Evolutionary conservation across 2,329 filamentous ascomycete genomes (phyloP).

Genomic region (Diaporthe citri): DNA sequence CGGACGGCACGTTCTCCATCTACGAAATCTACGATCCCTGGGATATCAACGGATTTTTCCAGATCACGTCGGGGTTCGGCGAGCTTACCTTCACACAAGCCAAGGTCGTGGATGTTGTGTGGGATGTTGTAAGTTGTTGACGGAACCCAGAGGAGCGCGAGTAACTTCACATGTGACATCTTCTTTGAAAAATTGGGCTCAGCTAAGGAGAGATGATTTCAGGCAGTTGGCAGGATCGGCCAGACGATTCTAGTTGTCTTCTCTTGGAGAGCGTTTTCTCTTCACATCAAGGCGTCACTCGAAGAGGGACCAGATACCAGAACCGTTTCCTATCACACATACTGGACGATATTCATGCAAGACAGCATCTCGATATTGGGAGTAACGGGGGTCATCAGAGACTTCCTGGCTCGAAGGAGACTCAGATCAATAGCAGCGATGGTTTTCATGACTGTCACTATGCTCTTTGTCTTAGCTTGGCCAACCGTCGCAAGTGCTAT

Average conservation of each 20-base stretch:
- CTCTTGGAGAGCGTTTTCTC: conserved; percentile 10
- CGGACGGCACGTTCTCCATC: not conserved
- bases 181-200: not conserved
- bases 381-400: not conserved
- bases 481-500: conserved; percentile 5
- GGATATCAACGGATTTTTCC: conserved; percentile 5
- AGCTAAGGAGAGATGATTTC: not conserved
- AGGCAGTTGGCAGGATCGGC: not conserved
- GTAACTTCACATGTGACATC: not conserved
- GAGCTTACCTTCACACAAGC: conserved; percentile 5
- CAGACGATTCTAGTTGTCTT: conserved; percentile 1
- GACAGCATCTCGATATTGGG: not conserved
- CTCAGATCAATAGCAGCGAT: not conserved
- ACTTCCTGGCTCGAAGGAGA: not conserved
- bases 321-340: not conserved
- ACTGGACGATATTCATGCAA: conserved; percentile 9
- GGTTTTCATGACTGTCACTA: conserved; percentile 2
- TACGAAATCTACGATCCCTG: not conserved
- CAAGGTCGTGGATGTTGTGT: conserved; percentile 4
- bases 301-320: conserved; percentile 6
- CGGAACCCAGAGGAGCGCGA: not conserved
- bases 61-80: conserved; percentile 1
- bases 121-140: conserved; percentile 4
- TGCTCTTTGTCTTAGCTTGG: conserved; percentile 5
- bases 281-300: conserved; percentile 3